Evolutionary conservation across 805 yeast genomes (phyloP).

Genomic region (Zygoascus bituminiphila): DNA sequence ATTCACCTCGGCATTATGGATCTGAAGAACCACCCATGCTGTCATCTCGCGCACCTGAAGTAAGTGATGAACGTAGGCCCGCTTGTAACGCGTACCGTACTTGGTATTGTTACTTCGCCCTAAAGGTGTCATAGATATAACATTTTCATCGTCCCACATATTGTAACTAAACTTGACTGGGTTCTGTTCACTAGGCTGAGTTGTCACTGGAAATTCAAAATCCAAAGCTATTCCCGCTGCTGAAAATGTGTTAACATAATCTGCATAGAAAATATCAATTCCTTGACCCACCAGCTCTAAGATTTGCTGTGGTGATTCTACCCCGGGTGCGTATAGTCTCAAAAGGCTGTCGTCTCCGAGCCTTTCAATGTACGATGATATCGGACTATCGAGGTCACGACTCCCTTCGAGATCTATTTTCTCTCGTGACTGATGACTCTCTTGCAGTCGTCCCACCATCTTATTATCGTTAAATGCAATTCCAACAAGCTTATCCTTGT

Average conservation of each 20-base stretch:
- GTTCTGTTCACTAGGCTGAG: constrained; percentile 3
- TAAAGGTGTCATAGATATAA: constrained; percentile 25
- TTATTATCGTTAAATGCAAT: constrained; percentile 8
- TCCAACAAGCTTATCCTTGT: constrained; percentile 9
- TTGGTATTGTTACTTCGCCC: constrained; percentile 15
- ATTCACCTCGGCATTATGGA: constrained; percentile 30
- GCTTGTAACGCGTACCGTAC: constrained; percentile 23
- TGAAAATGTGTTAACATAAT: constrained; percentile 24
- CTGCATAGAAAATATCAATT: constrained; percentile 29
- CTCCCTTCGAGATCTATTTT: constrained; percentile 2
- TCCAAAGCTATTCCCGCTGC: constrained; percentile 34
- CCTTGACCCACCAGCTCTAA: constrained; percentile 26
- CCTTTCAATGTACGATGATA: background rate
- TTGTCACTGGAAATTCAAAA: constrained; percentile 21
- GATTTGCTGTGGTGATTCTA: constrained; percentile 28
- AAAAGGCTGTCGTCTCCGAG: constrained; percentile 3
- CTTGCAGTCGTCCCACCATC: constrained; percentile 9
- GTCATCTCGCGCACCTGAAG: constrained; percentile 36
- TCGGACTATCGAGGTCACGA: background rate
- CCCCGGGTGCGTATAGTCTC: constrained; percentile 17
- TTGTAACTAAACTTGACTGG: constrained; percentile 19
- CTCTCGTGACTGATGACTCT: constrained; percentile 2
- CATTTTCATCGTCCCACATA: constrained; percentile 26
- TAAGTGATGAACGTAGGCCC: constrained; percentile 37
- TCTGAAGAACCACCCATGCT: constrained; percentile 34